phyloP scores from a whole-genome alignment of 2,329 filamentous ascomycete species.

The Colletotrichum euphorbiae region DNA sequence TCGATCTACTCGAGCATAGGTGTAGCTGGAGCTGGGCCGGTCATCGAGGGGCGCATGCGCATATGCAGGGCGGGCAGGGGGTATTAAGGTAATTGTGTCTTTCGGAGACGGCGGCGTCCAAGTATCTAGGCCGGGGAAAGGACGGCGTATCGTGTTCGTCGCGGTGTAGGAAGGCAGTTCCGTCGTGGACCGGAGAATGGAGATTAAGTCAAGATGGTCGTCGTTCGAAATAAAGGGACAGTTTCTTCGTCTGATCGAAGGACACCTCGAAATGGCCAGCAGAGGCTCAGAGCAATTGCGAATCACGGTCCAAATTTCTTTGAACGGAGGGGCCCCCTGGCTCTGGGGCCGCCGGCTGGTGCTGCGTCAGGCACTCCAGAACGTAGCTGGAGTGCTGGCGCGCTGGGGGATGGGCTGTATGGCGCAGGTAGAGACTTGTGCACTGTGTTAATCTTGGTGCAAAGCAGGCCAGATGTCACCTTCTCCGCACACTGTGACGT shows the following conservation, averaged over 20 bases:
- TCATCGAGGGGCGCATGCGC: constrained; percentile 38
- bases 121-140: background rate
- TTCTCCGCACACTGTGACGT: constrained; percentile 17
- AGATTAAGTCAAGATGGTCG: background rate
- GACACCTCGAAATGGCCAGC: constrained; percentile 35
- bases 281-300: constrained; percentile 29
- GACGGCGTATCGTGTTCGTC: background rate
- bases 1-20: constrained; percentile 19
- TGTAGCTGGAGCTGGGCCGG: constrained; percentile 31
- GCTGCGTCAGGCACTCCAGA: background rate
- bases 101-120: constrained; percentile 2
- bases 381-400: background rate
- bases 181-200: background rate
- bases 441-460: background rate
- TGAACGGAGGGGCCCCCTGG: constrained; percentile 35
- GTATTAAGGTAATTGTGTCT: constrained; percentile 20
- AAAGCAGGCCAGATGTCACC: background rate
- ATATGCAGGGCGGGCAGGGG: constrained; percentile 34
- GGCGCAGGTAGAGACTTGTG: background rate
- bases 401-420: background rate
- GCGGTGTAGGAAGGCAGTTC: background rate
- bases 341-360: background rate
- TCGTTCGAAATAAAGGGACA: constrained; percentile 37
- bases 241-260: constrained; percentile 10
- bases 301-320: constrained; percentile 41